Evolutionary conservation across 768 basidiomycete species (phyloP), one percentile per base, ranked within the genome.

Genomic region (Arthromyces matolae): DNA sequence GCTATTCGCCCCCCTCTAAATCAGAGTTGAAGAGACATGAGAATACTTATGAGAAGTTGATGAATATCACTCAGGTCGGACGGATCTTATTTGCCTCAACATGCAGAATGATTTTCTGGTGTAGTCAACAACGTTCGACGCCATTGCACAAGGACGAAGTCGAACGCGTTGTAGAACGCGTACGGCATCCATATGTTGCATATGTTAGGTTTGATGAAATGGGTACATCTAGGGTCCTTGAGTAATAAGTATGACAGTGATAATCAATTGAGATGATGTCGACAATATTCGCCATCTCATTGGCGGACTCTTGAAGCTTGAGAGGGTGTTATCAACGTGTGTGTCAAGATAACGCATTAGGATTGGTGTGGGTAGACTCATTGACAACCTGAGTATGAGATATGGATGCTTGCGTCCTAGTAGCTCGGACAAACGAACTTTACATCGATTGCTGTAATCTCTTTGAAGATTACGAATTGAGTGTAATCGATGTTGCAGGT

Each of bases 321-420:
- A 40, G 14, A 29, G 6, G 16, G 36, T 8, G 18, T 34, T 9
- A 9, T n/a, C n/a, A n/a, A n/a, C n/a, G 20, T n/a, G 42, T 20
- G n/a, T 43, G 24, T 47, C 45, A 47, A 22, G 31, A 49, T 24
- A 39, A 31, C 9, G 27, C 18, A 36, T 22, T 22, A 41, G 38
- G 46, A 45, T 54, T 42, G 49, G 49, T 27, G 8, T 37, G 31
- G 18, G 37, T 39, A 48, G 51, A 45, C 25, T 51, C 44, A 45
- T 42, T 14, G 31, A 9, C 27, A 37, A 5, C 42, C 16, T 13
- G 16, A 18, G 13, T 1, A 3, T 45, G 16, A 37, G 36, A 32
- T 34, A 43, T 34, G 40, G 23, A 36, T 39, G 27, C 40, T 38
- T 40, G 33, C 42, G 32, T 39, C 39, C 48, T 31, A 46, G 48